Base-by-base conservation (phyloP, 2,329 filamentous ascomycete species). In the Fusarium burgessii region DNA sequence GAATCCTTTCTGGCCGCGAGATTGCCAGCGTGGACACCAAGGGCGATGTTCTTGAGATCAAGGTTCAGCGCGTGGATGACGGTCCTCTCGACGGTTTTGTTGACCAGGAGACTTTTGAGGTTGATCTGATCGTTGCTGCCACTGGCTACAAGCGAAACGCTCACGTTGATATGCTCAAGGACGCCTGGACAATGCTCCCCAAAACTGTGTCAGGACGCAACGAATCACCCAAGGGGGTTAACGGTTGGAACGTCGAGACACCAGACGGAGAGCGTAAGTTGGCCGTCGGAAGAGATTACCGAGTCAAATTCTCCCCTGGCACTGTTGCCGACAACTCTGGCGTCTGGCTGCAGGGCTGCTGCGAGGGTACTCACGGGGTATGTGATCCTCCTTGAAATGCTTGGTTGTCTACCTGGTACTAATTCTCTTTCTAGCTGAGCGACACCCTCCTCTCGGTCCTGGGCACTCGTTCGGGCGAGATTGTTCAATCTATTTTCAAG, bases 301-400 rank as follows among this genome's bases (percentile, higher is more conserved):
- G 87, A 55, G 89, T 98, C 51, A 84, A 90, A 63, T 94, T 97
- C 78, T 86, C 88, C 51, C 83, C 88, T 3, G 90, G 88, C 33
- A 86, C 88, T 50, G 91, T 98, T 36, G 87, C 89, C n/a, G 78
- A 86, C 1, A 89, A 91, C 46, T 92, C 93, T 17, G 95, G 95
- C 6, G 86, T 98, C 63, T 98, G 93, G 92, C 85, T 98, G 75
- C 96, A 98, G 80, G 95, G 95, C 35, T 98, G 95, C 83, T 97
- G 94, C 79, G 95, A 98, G 84, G 90, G 87, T 68, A 97, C 94
- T 36, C 95, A 98, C 80, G 95, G 95, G 65, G 92, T 95, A 88
- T 90, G 92, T 90, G 62, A 54, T 52, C 29, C 25, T 27, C 20
- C 54, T 23, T 59, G 11, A n/a, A 27, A 40, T 46, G n/a, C 38